Evolutionary conservation across 225 moss, liverwort and hornwort genomes (phyloP), one percentile per base, ranked within the genome.

Genomic region (Rhytidiadelphus loreus): DNA sequence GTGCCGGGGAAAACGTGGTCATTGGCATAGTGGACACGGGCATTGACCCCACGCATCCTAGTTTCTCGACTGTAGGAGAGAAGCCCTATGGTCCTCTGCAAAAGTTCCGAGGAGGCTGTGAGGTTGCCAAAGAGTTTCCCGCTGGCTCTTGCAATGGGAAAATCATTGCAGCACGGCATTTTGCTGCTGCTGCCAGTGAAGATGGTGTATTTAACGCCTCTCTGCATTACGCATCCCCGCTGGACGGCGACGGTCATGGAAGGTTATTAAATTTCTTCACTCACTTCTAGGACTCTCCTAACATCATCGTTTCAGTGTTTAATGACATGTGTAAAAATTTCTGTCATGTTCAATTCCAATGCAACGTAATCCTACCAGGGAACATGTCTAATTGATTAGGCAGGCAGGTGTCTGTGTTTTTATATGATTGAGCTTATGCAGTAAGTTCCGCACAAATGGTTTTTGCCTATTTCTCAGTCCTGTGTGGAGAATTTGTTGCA

Each of bases 221-320:
- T 72, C 60, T 93, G 78, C 93, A 96, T 55, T 95, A 83, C 35
- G 96, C 95, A 37, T 96, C 95, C n/a, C 95, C 95, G n/a, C 90
- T 96, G 56, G 96, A 96, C 76, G 95, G 94, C 61, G 95, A 96
- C 69, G 96, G 96, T 28, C 96, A 96, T 61, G 95, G 96, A 89
- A 95, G 94, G 95, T 96, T 24, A 5, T 55, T 75, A 30, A 37
- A 20, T 60, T 26, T 56, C 81, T 48, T 74, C 39, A 25, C 84
- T 39, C 39, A 29, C 9, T 24, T 35, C 29, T 28, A 35, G 24
- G 30, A 29, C 55, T 64, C 83, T 65, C 75, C 56, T 28, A 33
- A 33, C 41, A 65, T 29, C 24, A 44, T 61, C 35, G 37, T 23
- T 56, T 70, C 30, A 70, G 55, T 71, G 33, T 43, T 55, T 24